Evolutionary conservation across 1,284 basidiomycete genomes (phyloP).

Genomic region (Erythrobasidium hasegawianum): DNA sequence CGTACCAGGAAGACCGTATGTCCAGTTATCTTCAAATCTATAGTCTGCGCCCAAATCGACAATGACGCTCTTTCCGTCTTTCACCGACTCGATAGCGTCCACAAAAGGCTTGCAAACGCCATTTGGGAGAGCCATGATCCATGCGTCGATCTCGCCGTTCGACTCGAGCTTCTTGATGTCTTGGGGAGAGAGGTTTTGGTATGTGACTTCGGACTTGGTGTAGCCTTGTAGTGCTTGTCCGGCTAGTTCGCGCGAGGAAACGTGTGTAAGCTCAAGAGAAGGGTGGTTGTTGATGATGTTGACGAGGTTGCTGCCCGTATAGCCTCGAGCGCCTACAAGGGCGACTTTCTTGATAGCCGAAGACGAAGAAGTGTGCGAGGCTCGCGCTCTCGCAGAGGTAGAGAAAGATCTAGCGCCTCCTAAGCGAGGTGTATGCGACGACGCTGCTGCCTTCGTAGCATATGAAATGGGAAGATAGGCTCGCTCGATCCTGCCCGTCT

Average conservation of each 20-base stretch:
- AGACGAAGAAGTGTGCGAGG: slow-evolving; percentile 19
- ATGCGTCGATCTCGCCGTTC: slow-evolving; percentile 82
- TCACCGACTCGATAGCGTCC: slow-evolving; percentile 80
- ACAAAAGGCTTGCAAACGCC: slow-evolving; percentile 97
- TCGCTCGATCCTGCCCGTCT: slow-evolving; percentile 76
- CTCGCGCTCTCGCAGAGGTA: slow-evolving; percentile 59
- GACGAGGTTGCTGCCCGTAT: slow-evolving; percentile 88
- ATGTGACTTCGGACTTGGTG: slow-evolving; percentile 69
- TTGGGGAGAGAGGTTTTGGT: slow-evolving; percentile 69
- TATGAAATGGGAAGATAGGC: slow-evolving; percentile 73
- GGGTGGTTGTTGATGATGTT: slow-evolving; percentile 81
- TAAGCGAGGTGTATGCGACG: slow-evolving; percentile 59
- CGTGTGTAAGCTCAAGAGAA: slow-evolving; percentile 80
- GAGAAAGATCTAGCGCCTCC: slow-evolving; percentile 62
- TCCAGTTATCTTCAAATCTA: slow-evolving; percentile 90
- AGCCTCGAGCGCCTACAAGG: slow-evolving; percentile 91
- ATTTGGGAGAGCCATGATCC: slow-evolving; percentile 97
- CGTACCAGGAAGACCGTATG: slow-evolving; percentile 98
- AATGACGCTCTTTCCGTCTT: slow-evolving; percentile 66
- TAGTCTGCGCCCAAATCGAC: slow-evolving; percentile 95
- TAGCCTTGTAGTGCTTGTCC: slow-evolving; percentile 78
- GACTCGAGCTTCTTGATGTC: slow-evolving; percentile 85
- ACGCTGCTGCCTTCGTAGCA: slow-evolving; percentile 11
- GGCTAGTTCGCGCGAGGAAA: slow-evolving; percentile 91
- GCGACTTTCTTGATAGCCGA: slow-evolving; percentile 70